These are phyloP conservation scores for Sarocladium strictum DNA, from an alignment of 2,329 filamentous ascomycete species.

Conservation along the genomic window DNA sequence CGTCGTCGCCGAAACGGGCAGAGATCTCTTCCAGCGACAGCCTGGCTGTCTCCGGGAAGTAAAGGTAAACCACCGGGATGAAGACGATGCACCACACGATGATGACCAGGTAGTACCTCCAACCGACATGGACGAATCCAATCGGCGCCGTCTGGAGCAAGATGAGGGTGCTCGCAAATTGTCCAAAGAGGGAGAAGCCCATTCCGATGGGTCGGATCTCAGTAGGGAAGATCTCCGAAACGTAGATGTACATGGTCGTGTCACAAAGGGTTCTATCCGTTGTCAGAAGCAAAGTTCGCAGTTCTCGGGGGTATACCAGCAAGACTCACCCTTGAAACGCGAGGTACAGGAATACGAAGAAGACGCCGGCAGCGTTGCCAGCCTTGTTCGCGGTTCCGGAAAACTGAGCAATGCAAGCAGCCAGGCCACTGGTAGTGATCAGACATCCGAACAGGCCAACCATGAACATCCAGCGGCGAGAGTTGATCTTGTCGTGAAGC, in stretches of 20 bases:
- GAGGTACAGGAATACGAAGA: slow-evolving; percentile 41
- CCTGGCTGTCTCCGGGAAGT: slow-evolving; percentile 27
- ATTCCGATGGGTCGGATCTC: slow-evolving; percentile 20
- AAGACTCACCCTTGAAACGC: slow-evolving; percentile 37
- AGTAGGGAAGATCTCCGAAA: slow-evolving; percentile 20
- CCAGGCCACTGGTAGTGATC: slow-evolving; percentile 27
- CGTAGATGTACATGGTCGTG: slow-evolving; percentile 29
- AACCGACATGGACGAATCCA: slow-evolving; percentile 22
- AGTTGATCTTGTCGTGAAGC: slow-evolving; percentile 40
- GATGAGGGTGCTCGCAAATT: slow-evolving; percentile 25
- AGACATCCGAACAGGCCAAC: slow-evolving; percentile 34
- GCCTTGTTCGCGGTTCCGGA: slow-evolving; percentile 29
- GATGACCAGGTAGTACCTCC: slow-evolving; percentile 28
- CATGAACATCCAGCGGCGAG: slow-evolving; percentile 38
- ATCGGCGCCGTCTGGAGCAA: slow-evolving; percentile 21
- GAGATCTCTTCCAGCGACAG: slow-evolving; percentile 27
- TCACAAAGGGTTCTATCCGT: slow-evolving; percentile 28
- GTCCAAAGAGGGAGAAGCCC: slow-evolving; percentile 21
- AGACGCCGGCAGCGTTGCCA: slow-evolving; percentile 32
- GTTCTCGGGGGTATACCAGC: background rate
- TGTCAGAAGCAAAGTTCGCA: slow-evolving; percentile 9
- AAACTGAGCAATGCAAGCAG: slow-evolving; percentile 29
- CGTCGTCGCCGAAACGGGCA: slow-evolving; percentile 25
- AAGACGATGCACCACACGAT: slow-evolving; percentile 24
- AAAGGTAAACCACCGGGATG: slow-evolving; percentile 24